Evolutionary conservation across 169 alveolate species (phyloP).

Genomic region (Cryptosporidium meleagridis): DNA sequence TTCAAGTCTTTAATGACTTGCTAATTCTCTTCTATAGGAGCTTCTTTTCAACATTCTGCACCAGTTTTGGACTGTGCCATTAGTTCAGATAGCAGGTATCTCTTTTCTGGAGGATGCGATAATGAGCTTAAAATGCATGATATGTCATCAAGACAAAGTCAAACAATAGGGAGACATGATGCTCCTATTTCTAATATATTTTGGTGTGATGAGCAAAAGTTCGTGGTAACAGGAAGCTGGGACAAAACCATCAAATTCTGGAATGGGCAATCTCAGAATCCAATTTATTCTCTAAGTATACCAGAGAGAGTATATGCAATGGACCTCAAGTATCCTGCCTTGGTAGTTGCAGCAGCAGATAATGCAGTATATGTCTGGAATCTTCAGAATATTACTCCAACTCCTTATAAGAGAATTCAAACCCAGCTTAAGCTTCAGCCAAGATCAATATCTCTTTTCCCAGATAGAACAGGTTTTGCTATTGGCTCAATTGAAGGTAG

Average conservation of each 20-base stretch:
- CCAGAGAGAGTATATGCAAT: conserved; percentile 79
- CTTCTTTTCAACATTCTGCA: conserved; percentile 78
- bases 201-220: conserved; percentile 80
- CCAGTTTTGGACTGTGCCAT: conserved; percentile 80
- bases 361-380: conserved; percentile 76
- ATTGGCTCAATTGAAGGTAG: conserved; percentile 94
- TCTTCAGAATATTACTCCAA: conserved; percentile 78
- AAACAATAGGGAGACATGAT: conserved; percentile 74
- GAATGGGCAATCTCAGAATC: conserved; percentile 76
- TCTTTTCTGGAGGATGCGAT: conserved; percentile 82
- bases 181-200: conserved; percentile 79
- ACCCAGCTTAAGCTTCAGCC: conserved; percentile 89
- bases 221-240: conserved; percentile 82
- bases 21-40: background rate
- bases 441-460: conserved; percentile 87
- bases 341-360: conserved; percentile 82
- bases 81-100: conserved; percentile 78
- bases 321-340: conserved; percentile 79
- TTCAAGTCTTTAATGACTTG: background rate
- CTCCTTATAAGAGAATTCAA: conserved; percentile 79
- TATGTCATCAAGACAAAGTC: conserved; percentile 72
- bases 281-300: conserved; percentile 48
- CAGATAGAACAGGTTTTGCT: conserved; percentile 92
- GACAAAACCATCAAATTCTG: conserved; percentile 76
- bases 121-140: conserved; percentile 76